phyloP scores from a whole-genome alignment of 441 rosid genomes.

The Pelargonium citronellum region DNA sequence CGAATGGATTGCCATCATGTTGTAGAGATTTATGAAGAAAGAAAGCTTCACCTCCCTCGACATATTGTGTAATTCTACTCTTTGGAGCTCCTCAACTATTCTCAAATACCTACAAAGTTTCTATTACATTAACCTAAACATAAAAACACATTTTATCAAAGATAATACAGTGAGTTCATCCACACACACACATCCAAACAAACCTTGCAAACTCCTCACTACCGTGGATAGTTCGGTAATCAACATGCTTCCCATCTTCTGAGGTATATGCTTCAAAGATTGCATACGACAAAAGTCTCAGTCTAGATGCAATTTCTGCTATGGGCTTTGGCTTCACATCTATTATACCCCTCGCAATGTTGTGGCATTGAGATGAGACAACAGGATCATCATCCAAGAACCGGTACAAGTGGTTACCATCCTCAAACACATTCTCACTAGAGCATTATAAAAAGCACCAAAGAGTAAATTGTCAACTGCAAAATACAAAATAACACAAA shows the following conservation, averaged over 20 bases:
- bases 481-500: conserved; percentile 16
- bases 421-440: conserved; percentile 81
- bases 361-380: conserved; percentile 71
- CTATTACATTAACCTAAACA: conserved; percentile 11
- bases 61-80: conserved; percentile 57
- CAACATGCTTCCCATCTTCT: conserved; percentile 72
- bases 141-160: conserved; percentile 2
- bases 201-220: conserved; percentile 95
- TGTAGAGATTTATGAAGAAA: conserved; percentile 74
- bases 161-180: not conserved
- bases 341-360: conserved; percentile 71
- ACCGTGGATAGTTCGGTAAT: conserved; percentile 80
- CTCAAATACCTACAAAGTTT: conserved; percentile 52
- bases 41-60: conserved; percentile 71
- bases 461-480: conserved; percentile 15
- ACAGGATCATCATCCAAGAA: conserved; percentile 67
- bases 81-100: conserved; percentile 70
- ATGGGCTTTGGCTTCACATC: conserved; percentile 68
- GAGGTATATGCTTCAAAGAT: conserved; percentile 73
- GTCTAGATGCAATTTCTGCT: conserved; percentile 59
- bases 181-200: conserved; percentile 12
- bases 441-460: conserved; percentile 20
- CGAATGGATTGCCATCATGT: conserved; percentile 83
- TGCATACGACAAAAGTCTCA: conserved; percentile 55
- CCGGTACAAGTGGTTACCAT: conserved; percentile 70